A percentile compares a stretch with the other conserved stretches of the same genome.
Conservation (phyloP, 495 filamentous ascomycete genomes). For the Hypoxylon lienhwacheense region DNA sequence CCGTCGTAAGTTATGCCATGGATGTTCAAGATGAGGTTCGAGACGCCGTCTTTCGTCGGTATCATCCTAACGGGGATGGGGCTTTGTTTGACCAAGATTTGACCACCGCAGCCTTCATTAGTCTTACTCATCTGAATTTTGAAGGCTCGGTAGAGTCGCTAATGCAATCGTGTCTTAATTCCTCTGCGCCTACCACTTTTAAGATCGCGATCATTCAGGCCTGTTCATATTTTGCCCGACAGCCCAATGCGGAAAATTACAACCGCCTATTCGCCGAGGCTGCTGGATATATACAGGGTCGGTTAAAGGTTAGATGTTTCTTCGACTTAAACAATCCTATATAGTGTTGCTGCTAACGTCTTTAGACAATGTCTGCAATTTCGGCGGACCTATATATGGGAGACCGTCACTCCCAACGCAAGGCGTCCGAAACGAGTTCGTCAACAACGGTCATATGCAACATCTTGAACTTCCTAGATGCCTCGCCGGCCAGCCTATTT, state of each 20-base stretch:
- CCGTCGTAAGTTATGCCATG: conserved; percentile 63
- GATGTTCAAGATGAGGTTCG: conserved; percentile 66
- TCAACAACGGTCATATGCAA: conserved; percentile 48
- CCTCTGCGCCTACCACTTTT: conserved; percentile 58
- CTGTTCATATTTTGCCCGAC: conserved; percentile 57
- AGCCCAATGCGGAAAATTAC: conserved; percentile 53
- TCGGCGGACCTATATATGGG: conserved; percentile 49
- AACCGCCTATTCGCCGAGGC: conserved; percentile 55
- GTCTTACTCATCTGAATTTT: conserved; percentile 59
- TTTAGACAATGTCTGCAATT: conserved; percentile 44
- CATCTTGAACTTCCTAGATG: conserved; percentile 56
- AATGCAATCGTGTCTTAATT: conserved; percentile 54
- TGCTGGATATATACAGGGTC: conserved; percentile 57
- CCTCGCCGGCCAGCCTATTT: conserved; percentile 55
- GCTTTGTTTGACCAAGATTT: conserved; percentile 58
- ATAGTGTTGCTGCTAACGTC: conserved; percentile 26
- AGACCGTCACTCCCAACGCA: conserved; percentile 44
- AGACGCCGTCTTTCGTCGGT: conserved; percentile 62
- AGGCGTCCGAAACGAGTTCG: conserved; percentile 42
- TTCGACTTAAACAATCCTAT: neutral
- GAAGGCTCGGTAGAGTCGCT: conserved; percentile 58
- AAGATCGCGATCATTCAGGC: conserved; percentile 62
- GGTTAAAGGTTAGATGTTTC: conserved; percentile 50
- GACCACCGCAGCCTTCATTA: conserved; percentile 67
- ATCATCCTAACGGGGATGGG: conserved; percentile 48